Conservation (phyloP, 2,329 filamentous ascomycete genomes). For the Hortaea sp. region DNA sequence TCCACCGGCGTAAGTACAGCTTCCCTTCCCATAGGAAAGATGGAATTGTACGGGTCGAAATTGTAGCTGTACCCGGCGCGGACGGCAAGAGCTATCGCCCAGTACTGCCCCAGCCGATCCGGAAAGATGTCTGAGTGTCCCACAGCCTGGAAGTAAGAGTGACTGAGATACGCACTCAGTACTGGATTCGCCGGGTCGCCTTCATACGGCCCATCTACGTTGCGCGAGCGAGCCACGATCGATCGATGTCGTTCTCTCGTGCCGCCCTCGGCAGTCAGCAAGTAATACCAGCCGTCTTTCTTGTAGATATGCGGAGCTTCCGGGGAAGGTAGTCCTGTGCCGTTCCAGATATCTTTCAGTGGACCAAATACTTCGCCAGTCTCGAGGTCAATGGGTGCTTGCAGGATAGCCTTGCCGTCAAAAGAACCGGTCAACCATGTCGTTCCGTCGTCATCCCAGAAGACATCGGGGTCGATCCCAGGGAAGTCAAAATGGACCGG, state of each 20-base stretch:
- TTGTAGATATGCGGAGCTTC: conserved; percentile 29
- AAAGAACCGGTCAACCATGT: conserved; percentile 34
- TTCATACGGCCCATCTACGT: conserved; percentile 25
- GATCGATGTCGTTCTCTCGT: conserved; percentile 30
- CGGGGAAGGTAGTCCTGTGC: conserved; percentile 24
- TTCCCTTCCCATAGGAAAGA: conserved; percentile 46
- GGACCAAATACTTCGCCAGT: conserved; percentile 23
- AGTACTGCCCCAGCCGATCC: conserved; percentile 42
- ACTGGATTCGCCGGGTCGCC: conserved; percentile 14
- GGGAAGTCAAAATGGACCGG: conserved; percentile 36
- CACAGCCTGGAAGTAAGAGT: conserved; percentile 37
- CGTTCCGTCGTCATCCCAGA: conserved; percentile 48
- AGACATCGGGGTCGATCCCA: conserved; percentile 45
- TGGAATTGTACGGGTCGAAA: conserved; percentile 12
- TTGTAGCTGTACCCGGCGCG: conserved; percentile 32
- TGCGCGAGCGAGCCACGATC: conserved; percentile 27
- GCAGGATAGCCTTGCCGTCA: conserved; percentile 17
- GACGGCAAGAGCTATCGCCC: conserved; percentile 39
- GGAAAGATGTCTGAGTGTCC: conserved; percentile 49
- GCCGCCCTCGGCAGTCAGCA: conserved; percentile 28
- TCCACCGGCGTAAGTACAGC: conserved; percentile 39
- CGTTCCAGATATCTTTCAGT: conserved; percentile 26
- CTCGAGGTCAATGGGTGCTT: conserved; percentile 23
- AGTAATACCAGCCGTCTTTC: conserved; percentile 27
- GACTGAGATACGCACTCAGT: conserved; percentile 11